Percentiles rank a stretch among this genome's conserved stretches.
phyloP scores from a whole-genome alignment of 2,329 filamentous ascomycete species.

The Phialocephala subalpina region DNA sequence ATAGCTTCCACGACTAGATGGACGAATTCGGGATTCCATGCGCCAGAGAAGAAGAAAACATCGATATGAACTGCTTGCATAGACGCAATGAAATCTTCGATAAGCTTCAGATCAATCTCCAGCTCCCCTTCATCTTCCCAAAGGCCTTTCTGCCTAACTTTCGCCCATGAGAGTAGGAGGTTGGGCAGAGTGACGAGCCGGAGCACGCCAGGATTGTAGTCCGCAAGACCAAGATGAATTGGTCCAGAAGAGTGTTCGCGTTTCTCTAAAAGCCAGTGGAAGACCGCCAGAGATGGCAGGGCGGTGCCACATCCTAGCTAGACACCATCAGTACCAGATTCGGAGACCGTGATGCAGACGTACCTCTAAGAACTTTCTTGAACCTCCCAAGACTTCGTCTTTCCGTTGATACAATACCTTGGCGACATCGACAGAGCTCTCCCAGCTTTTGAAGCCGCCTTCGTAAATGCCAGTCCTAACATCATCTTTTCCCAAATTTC shows the following conservation, averaged over 20 bases:
- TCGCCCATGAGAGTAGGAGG: constrained; percentile 72
- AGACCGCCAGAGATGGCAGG: constrained; percentile 74
- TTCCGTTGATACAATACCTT: constrained; percentile 55
- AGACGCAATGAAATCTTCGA: constrained; percentile 64
- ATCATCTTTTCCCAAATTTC: constrained; percentile 71
- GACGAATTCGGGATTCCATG: constrained; percentile 74
- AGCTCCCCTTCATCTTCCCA: constrained; percentile 44
- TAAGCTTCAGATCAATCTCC: constrained; percentile 52
- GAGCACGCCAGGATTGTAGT: constrained; percentile 83
- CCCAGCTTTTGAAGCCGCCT: constrained; percentile 90
- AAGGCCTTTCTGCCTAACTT: constrained; percentile 25
- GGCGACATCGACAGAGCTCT: constrained; percentile 82
- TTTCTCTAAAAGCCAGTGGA: constrained; percentile 61
- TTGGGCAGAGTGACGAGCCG: constrained; percentile 83
- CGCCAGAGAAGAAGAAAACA: constrained; percentile 76
- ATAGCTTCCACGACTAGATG: constrained; percentile 54
- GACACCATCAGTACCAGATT: constrained; percentile 21
- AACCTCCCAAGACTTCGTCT: constrained; percentile 18
- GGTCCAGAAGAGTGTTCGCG: constrained; percentile 26
- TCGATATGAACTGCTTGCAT: constrained; percentile 60
- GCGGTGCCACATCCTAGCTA: constrained; percentile 83
- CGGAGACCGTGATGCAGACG: constrained; percentile 14
- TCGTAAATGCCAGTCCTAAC: constrained; percentile 85
- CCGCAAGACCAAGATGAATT: constrained; percentile 69
- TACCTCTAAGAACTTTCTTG: constrained; percentile 43